Percentiles rank a stretch among this genome's conserved stretches.
Evolutionary conservation across 129 eudicot genomes (phyloP).

Genomic region (Centella asiatica): DNA sequence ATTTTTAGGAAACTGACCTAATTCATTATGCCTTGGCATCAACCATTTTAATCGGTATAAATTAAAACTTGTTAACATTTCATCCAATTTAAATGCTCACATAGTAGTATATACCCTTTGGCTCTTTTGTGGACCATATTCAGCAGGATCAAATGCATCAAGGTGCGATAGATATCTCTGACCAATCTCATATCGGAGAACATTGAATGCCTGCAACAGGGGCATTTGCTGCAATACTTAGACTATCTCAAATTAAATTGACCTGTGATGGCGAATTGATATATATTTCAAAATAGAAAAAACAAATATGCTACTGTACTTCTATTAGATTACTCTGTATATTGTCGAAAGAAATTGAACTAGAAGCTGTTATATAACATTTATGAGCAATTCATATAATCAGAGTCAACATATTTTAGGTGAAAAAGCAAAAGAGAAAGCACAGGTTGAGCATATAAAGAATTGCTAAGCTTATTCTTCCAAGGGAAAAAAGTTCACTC

Average conservation of each 20-base stretch:
- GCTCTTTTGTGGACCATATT: conserved; percentile 24
- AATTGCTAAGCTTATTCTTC: too few relatives aligned
- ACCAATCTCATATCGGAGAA: conserved; percentile 42
- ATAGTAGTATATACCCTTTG: conserved; percentile 22
- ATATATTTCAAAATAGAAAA: conserved; percentile 10
- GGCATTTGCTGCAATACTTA: conserved; percentile 24
- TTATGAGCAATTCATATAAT: too few relatives aligned
- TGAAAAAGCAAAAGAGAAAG: too few relatives aligned
- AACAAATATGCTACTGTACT: not conserved
- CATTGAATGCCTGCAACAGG: conserved; percentile 43
- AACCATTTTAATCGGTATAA: too few relatives aligned
- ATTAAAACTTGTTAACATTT: too few relatives aligned
- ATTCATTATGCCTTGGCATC: too few relatives aligned
- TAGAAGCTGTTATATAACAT: too few relatives aligned
- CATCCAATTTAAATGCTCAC: not conserved
- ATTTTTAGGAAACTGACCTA: too few relatives aligned
- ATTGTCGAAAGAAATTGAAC: not conserved
- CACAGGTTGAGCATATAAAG: too few relatives aligned
- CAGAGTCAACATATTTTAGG: too few relatives aligned
- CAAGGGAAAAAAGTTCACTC: too few relatives aligned
- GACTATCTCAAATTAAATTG: conserved; percentile 30
- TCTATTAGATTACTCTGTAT: not conserved
- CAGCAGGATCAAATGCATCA: conserved; percentile 38
- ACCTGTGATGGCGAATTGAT: conserved; percentile 20
- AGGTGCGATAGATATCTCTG: conserved; percentile 39